A percentile compares a stretch with the other conserved stretches of the same genome.
Conservation (phyloP, 306 rosid genomes). For the Benincasa hispida region DNA sequence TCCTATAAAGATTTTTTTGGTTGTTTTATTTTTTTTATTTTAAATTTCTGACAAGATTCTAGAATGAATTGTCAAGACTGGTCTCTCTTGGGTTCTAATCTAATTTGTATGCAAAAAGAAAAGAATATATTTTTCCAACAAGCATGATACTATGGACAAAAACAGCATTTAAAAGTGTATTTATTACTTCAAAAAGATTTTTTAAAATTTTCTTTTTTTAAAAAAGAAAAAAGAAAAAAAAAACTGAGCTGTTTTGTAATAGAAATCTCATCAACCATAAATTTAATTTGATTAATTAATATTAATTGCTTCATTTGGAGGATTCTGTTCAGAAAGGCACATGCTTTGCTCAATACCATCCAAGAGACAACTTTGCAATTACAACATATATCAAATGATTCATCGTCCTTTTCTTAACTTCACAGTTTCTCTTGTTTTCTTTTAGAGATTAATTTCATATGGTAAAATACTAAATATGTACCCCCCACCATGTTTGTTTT, state of each 20-base stretch:
- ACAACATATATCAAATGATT: neutral
- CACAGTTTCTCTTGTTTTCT: too few relatives aligned
- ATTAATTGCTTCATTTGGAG: constrained; percentile 4
- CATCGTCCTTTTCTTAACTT: too few relatives aligned
- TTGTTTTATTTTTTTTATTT: too few relatives aligned
- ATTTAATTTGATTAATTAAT: neutral
- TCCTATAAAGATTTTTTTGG: too few relatives aligned
- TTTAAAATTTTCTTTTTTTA: neutral
- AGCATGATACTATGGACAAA: neutral
- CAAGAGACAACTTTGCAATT: neutral
- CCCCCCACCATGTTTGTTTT: too few relatives aligned
- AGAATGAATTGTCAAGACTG: neutral
- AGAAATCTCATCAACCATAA: neutral
- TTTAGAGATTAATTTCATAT: too few relatives aligned
- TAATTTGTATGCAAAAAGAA: neutral
- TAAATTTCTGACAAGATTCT: neutral
- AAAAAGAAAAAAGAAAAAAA: neutral
- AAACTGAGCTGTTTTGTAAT: neutral
- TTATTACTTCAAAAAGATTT: neutral
- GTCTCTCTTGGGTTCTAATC: neutral
- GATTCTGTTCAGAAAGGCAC: neutral
- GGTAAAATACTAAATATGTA: too few relatives aligned
- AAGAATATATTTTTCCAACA: neutral
- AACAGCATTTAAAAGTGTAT: neutral
- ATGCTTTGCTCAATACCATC: neutral